Conservation (phyloP, 2,329 filamentous ascomycete species). For the Cytospora leucostoma region DNA sequence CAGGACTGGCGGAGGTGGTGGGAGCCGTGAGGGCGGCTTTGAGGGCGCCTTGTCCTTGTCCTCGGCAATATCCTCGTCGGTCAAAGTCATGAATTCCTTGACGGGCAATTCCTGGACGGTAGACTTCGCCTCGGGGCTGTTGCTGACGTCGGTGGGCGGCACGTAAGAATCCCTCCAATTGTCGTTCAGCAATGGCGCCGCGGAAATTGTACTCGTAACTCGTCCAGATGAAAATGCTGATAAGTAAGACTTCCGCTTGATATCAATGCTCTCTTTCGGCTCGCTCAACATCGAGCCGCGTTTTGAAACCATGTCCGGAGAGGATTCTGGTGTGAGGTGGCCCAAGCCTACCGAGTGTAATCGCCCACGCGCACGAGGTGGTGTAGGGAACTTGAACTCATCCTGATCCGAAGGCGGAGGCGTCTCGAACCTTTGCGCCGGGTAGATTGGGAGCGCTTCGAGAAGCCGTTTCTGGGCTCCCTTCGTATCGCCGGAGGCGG, state of each 20-base stretch:
- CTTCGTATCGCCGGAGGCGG: constrained; percentile 14
- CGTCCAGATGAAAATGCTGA: constrained; percentile 17
- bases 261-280: constrained; percentile 21
- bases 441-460: constrained; percentile 28
- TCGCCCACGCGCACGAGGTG: constrained; percentile 21
- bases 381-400: constrained; percentile 25
- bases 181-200: constrained; percentile 21
- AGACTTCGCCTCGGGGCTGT: constrained; percentile 36
- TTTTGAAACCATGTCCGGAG: constrained; percentile 27
- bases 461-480: constrained; percentile 21
- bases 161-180: constrained; percentile 25
- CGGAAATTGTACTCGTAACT: constrained; percentile 14
- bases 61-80: constrained; percentile 61
- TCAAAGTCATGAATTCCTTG: constrained; percentile 55
- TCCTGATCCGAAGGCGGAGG: constrained; percentile 29
- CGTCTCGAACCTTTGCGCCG: constrained; percentile 25
- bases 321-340: constrained; percentile 25
- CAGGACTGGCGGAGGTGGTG: constrained; percentile 20
- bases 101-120: constrained; percentile 54
- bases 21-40: constrained; percentile 26
- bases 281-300: constrained; percentile 23
- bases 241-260: constrained; percentile 5
- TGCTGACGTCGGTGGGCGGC: constrained; percentile 30
- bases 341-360: constrained; percentile 11
- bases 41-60: constrained; percentile 29